phyloP scores from a whole-genome alignment of 352 stramenopile genomes.

The Globisporangium iwayamae region DNA sequence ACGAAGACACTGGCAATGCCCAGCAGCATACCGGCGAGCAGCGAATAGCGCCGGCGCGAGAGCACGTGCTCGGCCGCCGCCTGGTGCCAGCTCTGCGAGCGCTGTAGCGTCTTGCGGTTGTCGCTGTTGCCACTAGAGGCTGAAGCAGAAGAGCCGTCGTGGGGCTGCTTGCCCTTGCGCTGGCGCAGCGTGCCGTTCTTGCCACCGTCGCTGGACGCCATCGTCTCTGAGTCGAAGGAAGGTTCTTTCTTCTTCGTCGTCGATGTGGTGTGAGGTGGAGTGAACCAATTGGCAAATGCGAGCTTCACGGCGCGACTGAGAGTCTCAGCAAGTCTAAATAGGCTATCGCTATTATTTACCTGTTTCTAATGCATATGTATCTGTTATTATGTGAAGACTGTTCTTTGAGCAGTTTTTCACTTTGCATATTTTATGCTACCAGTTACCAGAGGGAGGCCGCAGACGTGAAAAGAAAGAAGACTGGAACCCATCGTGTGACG shows the following conservation, averaged over 20 bases:
- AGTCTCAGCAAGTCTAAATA: not conserved
- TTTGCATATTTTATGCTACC: not conserved
- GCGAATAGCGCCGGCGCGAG: constrained; percentile 66
- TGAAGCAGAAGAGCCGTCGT: not conserved
- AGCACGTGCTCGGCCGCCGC: constrained; percentile 52
- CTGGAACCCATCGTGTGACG: not conserved
- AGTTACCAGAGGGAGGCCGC: not conserved
- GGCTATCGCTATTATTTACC: not conserved
- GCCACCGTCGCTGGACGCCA: constrained; percentile 1
- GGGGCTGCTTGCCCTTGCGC: constrained; percentile 16
- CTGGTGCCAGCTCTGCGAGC: constrained; percentile 53
- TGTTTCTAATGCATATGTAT: not conserved
- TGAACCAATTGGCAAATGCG: constrained; percentile 6
- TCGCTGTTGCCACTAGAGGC: not conserved
- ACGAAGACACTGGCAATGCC: constrained; percentile 49
- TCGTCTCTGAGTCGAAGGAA: not conserved
- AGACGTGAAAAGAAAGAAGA: not conserved
- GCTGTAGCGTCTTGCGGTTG: constrained; percentile 19
- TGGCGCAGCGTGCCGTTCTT: constrained; percentile 17
- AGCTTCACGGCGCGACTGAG: not conserved
- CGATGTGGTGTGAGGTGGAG: not conserved
- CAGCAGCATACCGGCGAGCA: constrained; percentile 52
- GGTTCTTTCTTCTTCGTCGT: not conserved
- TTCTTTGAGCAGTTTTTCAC: too few species aligned
- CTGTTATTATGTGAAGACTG: too few species aligned